Evolutionary conservation across 2,329 filamentous ascomycete species (phyloP), one percentile per base, ranked within the genome.

Genomic region (Laburnicola sp.): DNA sequence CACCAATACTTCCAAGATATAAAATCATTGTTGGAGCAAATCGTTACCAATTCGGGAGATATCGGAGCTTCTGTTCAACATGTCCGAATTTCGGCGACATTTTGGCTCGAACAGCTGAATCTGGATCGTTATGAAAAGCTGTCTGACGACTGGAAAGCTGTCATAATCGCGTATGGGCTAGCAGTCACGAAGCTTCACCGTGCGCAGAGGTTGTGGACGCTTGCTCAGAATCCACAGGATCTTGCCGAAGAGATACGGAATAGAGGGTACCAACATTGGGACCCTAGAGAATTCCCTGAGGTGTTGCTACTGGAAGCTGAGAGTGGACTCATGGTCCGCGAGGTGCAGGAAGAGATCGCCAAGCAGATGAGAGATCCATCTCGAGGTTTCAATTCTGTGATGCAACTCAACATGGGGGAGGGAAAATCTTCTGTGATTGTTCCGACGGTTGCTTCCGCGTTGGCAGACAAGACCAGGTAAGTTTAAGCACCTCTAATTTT

Each of bases 231-330:
- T 9, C 54, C 59, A 2, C 21, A 54, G 0, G 68, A 70, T 3
- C 52, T 72, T 3, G 36, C 52, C 1, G 59, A 67, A 46, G 69
- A 81, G 51, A 53, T 79, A 0, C 44, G 53, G 0, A 85, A 85
- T 48, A 11, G 56, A 0, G 85, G 84, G 0, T 83, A 86, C 53
- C 57, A 61, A 1, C 81, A 80, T 7, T 89, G 85, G 83, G 58
- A 78, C 4, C 78, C 80, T 0, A 7, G 62, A 0, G 53, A 80
- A 0, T 70, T 75, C 32, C 84, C 86, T 0, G 86, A 89, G 22
- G 84, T 76, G 52, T 71, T 90, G 0, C 69, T 91, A 0, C 52
- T 90, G 0, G 86, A 90, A 63, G 73, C 86, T 0, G 86, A 90
- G 46, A 83, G 77, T 30, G 78, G 79, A 0, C 75, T 90, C 1